A percentile compares a stretch with the other conserved stretches of the same genome.
Conservation (phyloP, 257 asterid genomes). For the Ehretia macrophylla region DNA sequence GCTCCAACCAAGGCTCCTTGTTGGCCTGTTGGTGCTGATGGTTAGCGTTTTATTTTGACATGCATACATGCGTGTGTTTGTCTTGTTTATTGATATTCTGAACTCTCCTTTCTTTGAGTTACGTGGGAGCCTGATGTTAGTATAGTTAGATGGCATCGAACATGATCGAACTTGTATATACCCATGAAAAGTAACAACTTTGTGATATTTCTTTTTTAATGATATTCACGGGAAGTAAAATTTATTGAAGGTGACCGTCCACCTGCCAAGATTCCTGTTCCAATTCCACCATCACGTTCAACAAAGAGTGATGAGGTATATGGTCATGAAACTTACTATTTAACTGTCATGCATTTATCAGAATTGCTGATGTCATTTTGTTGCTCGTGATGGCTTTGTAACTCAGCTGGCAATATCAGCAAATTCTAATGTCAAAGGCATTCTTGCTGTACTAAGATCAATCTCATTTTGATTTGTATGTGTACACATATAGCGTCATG, state of each 20-base stretch:
- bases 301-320: slow-evolving; percentile 69
- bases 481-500: too few relatives aligned
- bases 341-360: neutral
- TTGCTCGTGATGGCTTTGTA: neutral
- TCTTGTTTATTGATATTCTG: neutral
- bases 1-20: slow-evolving; percentile 94
- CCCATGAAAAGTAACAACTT: neutral
- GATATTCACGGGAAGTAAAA: slow-evolving; percentile 15
- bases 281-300: slow-evolving; percentile 66
- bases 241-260: slow-evolving; percentile 69
- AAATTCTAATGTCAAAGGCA: neutral
- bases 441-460: neutral
- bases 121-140: neutral
- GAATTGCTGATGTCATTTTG: neutral
- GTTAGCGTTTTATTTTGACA: slow-evolving; percentile 36
- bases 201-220: neutral
- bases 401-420: neutral
- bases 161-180: neutral
- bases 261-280: slow-evolving; percentile 94
- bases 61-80: neutral
- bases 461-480: too few relatives aligned
- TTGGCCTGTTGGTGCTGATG: slow-evolving; percentile 96
- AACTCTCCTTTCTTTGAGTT: neutral
- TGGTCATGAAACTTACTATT: slow-evolving; percentile 4
- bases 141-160: neutral